Conservation (phyloP, 768 basidiomycete species). For the Tylopilus subfusipes region DNA sequence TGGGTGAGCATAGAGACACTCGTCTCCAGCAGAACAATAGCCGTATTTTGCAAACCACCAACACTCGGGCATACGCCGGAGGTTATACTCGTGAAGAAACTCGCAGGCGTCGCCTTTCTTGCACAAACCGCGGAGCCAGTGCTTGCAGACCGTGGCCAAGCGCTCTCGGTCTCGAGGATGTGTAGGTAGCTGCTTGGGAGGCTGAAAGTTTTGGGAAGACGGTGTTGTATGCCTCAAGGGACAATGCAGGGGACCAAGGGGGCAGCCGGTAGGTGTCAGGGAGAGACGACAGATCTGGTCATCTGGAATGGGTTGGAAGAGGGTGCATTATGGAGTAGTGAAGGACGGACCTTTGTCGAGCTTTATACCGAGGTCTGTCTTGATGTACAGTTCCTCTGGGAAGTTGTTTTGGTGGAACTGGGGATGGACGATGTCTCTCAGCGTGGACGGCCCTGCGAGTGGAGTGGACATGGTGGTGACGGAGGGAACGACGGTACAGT, state of each 20-base stretch:
- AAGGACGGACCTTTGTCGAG: slow-evolving; percentile 75
- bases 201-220: slow-evolving; percentile 85
- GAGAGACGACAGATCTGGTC: slow-evolving; percentile 90
- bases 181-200: slow-evolving; percentile 74
- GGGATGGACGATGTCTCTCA: slow-evolving; percentile 73
- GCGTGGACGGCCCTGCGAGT: slow-evolving; percentile 52
- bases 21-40: slow-evolving; percentile 94
- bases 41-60: slow-evolving; percentile 99
- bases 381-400: slow-evolving; percentile 73
- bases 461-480: slow-evolving; percentile 38
- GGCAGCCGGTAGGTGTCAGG: slow-evolving; percentile 79
- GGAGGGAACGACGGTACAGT: not conserved
- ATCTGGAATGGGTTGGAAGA: slow-evolving; percentile 46
- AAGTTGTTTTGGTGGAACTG: slow-evolving; percentile 96
- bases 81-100: slow-evolving; percentile 98
- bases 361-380: slow-evolving; percentile 78
- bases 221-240: slow-evolving; percentile 90
- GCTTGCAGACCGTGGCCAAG: slow-evolving; percentile 93
- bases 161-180: slow-evolving; percentile 83
- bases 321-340: not conserved
- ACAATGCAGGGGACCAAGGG: slow-evolving; percentile 87
- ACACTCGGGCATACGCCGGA: slow-evolving; percentile 97
- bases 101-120: slow-evolving; percentile 98
- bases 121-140: slow-evolving; percentile 96
- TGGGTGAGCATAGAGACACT: slow-evolving; percentile 95